Evolutionary conservation across 2,329 filamentous ascomycete species (phyloP).

Genomic region (Aspergillus latus): DNA sequence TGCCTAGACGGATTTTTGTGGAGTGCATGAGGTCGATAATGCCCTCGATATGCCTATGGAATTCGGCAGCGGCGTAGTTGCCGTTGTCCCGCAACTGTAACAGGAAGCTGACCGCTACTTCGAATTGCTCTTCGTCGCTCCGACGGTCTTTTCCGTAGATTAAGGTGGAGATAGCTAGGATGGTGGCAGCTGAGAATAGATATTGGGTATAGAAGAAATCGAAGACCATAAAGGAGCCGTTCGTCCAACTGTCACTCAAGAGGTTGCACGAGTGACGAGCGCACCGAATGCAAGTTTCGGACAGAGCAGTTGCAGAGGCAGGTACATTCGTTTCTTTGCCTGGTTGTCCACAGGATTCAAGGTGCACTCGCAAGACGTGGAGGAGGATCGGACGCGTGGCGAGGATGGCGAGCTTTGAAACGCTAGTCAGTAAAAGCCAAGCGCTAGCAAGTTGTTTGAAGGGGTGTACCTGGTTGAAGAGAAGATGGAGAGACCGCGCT

Average conservation of each 20-base stretch:
- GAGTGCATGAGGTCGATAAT: not conserved
- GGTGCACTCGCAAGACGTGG: not conserved
- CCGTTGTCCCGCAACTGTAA: not conserved
- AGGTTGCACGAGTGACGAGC: not conserved
- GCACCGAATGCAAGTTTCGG: not conserved
- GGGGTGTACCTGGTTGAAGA: not conserved
- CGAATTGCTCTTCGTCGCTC: not conserved
- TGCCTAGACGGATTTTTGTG: not conserved
- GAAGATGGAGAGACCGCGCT: not conserved
- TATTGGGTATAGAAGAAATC: constrained; percentile 1
- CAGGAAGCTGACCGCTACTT: not conserved
- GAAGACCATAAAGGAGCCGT: constrained; percentile 2
- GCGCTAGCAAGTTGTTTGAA: not conserved
- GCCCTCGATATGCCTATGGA: not conserved
- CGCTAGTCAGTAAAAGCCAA: not conserved
- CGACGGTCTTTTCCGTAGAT: not conserved
- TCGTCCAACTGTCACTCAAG: not conserved
- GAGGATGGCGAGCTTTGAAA: not conserved
- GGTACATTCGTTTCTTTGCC: not conserved
- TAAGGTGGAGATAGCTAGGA: not conserved
- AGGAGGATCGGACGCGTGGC: not conserved
- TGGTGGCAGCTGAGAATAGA: not conserved
- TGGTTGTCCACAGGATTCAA: not conserved
- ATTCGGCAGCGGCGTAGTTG: not conserved
- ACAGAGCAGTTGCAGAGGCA: not conserved